Evolutionary conservation across 345 rosid genomes (phyloP), one percentile per base, ranked within the genome.

Genomic region (Corymbia maculata): DNA sequence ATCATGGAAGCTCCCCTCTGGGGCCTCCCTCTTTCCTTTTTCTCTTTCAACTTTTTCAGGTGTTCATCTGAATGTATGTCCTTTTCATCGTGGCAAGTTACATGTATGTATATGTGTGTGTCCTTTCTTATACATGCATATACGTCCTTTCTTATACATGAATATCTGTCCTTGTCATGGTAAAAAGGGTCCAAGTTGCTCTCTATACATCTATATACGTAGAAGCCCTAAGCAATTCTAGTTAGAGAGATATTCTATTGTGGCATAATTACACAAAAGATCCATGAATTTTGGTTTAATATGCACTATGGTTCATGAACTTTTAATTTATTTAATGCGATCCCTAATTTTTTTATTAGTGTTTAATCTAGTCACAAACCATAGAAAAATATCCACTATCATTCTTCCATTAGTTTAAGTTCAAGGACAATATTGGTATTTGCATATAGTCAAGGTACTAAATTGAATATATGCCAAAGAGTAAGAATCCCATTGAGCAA

Each of bases 271-370:
- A 55, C 61, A 55, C 42, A 9, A 55, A 55, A 21, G 28, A 55
- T 12, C 28, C 2, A 0, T 55, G 1, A 55, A 55, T 6, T 55
- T 22, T 55, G 5, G 1, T 2, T 12, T 28, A 22, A 55, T 9
- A 2, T 55, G 13, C 13, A 22, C 22, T 55, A 9, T 55, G 24
- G 13, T 55, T 0, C 24, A 21, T 55, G 28, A 55, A 55, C 13
- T 21, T 55, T 9, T 55, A 55, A 55, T 55, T 55, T 55, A 55
- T 55, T 21, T 1, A 22, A 55, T 55, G 22, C 24, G 4, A 2
- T 36, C 42, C 42, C 42, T 4, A 55, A 22, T 8, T 5, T 55
- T 55, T 55, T 0, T 5, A 5, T 55, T 3, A 22, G 24, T 55
- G 24, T 55, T 55, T 0, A 55, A 0, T 9, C 24, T 21, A 55